Evolutionary conservation across 805 yeast species (phyloP), one percentile per base, ranked within the genome.

Genomic region (Candida awuae): DNA sequence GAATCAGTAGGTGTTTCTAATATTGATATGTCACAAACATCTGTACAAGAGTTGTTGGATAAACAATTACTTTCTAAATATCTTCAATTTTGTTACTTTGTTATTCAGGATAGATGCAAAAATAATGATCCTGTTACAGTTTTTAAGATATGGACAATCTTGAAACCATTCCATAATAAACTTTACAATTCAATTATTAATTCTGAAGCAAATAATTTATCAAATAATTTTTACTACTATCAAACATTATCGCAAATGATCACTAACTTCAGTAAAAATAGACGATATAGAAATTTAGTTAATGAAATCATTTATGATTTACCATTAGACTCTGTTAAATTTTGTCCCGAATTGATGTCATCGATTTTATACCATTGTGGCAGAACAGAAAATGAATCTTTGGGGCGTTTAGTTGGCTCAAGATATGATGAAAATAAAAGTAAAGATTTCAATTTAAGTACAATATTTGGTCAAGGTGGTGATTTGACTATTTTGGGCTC

Each of bases 291-390:
- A 12, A 15, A 22, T 3, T 30, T 59, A 20, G 56, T 62, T 5
- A 41, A 45, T 9, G 47, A 51, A 5, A 18, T 62, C 13, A 50
- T 62, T 3, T 41, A 44, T 19, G 47, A 53, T 27, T 38, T 62
- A n/a, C 66, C 67, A 1, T 46, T 61, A 19, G 55, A 57, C 20
- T 56, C 65, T 1, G 56, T 62, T 20, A 49, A 50, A 26, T 48
- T 57, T 3, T 53, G 57, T 19, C 66, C 67, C 1, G 47, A 47
- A 15, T 46, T 62, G 29, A 59, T 62, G 65, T 45, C 54, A 7
- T 45, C 63, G 1, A 40, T 62, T 21, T 31, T 60, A 5, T 39
- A 48, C 18, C 61, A 62, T 43, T 49, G 61, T 33, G 39, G 58
- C 1, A 42, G 61, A 23, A 50, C 54, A 1, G 35, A 41, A 12